Evolutionary conservation across 1,139 yeast genomes (phyloP), one percentile per base, ranked within the genome.

Genomic region (Candida sp.): DNA sequence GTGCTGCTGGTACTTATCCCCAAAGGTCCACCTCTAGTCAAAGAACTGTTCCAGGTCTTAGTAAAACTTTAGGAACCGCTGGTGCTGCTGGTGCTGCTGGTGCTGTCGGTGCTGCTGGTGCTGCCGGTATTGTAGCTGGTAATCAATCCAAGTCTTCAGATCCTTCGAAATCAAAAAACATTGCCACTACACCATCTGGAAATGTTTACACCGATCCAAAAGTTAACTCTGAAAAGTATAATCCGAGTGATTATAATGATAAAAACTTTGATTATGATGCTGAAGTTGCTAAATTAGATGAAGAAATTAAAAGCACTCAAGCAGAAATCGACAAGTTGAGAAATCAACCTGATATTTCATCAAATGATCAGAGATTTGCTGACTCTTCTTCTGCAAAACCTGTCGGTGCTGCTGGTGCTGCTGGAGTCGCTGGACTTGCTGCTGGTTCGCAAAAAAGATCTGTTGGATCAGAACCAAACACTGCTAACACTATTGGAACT

Each of bases 371-470:
- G 9, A 37, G 21, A 11, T 5, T 35, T 19, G 12, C 29, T 2
- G 19, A 4, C 21, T 50, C 48, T 29, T 53, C 54, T 35, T 51
- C 53, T 36, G 43, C 51, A 22, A 54, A 53, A 39, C 43, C 46
- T 12, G 22, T 43, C 22, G 43, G 44, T 39, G 52, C 53, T 37
- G 29, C 29, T 25, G 29, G 29, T 2, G 29, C 29, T 22, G 49
- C 47, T 36, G 47, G 43, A 12, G 30, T 44, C 11, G 49, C 50
- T 6, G 49, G 19, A 15, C 19, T 15, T 15, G 29, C 29, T 25
- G 29, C 29, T 25, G 29, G 29, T 2, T 25, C 29, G 29, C 7
- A 25, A 7, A 25, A 7, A 3, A 25, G 29, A 25, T 25, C 29
- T 25, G 7, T 11, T 8, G 11, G 11, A 8, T 8, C 29, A 8